phyloP scores from a whole-genome alignment of 371 early-diverging fungal genomes.

The Rhizopus stolonifer region DNA sequence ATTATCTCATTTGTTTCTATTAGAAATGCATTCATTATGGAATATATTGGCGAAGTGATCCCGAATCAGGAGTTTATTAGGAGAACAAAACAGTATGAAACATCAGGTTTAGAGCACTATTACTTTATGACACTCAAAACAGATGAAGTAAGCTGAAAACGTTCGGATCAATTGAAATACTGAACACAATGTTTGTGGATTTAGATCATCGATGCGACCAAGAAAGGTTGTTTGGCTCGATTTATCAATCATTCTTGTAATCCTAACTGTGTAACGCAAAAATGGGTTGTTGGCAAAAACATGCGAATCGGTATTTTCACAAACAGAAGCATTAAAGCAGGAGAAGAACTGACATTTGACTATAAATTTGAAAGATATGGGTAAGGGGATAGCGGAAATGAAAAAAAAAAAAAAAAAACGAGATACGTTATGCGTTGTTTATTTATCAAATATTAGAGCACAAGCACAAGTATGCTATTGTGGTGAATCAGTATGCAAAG shows the following conservation, averaged over 20 bases:
- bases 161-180: not conserved
- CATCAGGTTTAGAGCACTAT: constrained; percentile 85
- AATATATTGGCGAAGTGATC: constrained; percentile 96
- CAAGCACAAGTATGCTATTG: constrained; percentile 93
- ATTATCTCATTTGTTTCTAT: not conserved
- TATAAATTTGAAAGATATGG: constrained; percentile 89
- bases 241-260: constrained; percentile 94
- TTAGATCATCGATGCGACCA: constrained; percentile 91
- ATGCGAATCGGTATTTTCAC: constrained; percentile 86
- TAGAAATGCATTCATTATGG: constrained; percentile 84
- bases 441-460: constrained; percentile 46
- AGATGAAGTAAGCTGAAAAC: constrained; percentile 65
- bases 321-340: constrained; percentile 61
- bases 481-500: constrained; percentile 86
- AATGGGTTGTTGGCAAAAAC: constrained; percentile 83
- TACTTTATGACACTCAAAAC: constrained; percentile 95
- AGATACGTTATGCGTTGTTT: not conserved
- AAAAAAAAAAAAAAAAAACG: not conserved
- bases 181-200: not conserved
- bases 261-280: constrained; percentile 86
- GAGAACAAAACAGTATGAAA: constrained; percentile 77
- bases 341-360: constrained; percentile 91
- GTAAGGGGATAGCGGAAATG: no score
- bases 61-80: constrained; percentile 74
- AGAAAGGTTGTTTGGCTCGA: constrained; percentile 85